Evolutionary conservation across 148 eudicot species (phyloP).

Genomic region (Fagopyrum homotropicum): DNA sequence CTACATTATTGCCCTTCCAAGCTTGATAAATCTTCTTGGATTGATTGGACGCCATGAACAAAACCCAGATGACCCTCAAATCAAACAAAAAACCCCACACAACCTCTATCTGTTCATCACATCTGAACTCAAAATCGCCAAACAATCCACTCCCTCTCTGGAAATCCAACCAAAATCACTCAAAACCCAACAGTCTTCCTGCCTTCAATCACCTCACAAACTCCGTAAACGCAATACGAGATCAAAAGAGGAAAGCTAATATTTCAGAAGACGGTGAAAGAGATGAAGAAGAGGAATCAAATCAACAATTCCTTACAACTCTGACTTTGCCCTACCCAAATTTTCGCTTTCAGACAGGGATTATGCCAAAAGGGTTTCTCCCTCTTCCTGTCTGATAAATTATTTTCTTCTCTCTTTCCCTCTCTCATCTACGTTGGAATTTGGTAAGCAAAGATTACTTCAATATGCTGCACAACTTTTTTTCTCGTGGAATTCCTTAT

Average conservation of each 20-base stretch:
- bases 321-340: slow-evolving; percentile 20
- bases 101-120: background rate
- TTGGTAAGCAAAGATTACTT: slow-evolving; percentile 18
- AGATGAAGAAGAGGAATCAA: background rate
- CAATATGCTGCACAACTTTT: slow-evolving; percentile 26
- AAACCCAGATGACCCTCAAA: slow-evolving; percentile 19
- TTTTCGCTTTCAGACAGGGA: background rate
- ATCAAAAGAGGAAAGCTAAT: background rate
- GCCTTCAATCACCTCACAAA: slow-evolving; percentile 4
- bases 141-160: background rate
- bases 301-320: background rate
- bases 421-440: slow-evolving; percentile 27
- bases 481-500: background rate
- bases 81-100: slow-evolving; percentile 15
- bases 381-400: slow-evolving; percentile 10
- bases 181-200: slow-evolving; percentile 6
- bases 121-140: background rate
- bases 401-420: background rate
- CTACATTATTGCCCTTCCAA: slow-evolving; percentile 83
- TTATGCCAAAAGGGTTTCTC: background rate
- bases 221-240: background rate
- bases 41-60: slow-evolving; percentile 28
- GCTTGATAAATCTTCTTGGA: slow-evolving; percentile 58
- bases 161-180: background rate
- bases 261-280: background rate